Percentiles rank a stretch among this genome's conserved stretches.
Evolutionary conservation across 371 early-diverging fungal genomes (phyloP).

Genomic region (Mortierella sp.): DNA sequence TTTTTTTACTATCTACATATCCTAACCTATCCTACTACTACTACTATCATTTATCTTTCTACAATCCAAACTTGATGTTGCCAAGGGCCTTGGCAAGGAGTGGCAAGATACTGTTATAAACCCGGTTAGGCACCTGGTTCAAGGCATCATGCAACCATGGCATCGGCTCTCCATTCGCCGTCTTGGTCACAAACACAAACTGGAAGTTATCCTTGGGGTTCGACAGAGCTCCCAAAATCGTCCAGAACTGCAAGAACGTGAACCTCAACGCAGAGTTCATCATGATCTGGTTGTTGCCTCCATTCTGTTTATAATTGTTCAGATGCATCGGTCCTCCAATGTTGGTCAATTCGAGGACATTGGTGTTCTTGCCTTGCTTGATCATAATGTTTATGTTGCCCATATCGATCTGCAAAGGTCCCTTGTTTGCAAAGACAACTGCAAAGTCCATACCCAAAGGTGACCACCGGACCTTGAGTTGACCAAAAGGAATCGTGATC

Average conservation of each 20-base stretch:
- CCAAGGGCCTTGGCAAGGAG: constrained; percentile 54
- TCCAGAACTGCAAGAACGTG: neutral
- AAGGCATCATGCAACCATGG: constrained; percentile 53
- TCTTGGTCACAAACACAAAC: neutral
- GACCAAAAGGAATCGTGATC: neutral
- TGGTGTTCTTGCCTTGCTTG: neutral
- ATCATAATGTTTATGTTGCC: neutral
- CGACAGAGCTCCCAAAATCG: neutral
- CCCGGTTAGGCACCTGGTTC: neutral
- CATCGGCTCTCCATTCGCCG: neutral
- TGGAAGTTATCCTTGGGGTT: neutral
- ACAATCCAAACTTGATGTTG: constrained; percentile 20
- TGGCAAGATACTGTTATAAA: constrained; percentile 6
- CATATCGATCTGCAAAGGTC: constrained; percentile 4
- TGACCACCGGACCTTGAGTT: neutral
- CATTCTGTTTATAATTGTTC: constrained; percentile 1
- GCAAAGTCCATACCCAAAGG: constrained; percentile 1
- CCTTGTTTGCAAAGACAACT: neutral
- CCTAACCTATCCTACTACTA: too few species aligned
- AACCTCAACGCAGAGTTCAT: neutral
- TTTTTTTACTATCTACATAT: too few species aligned
- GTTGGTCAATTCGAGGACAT: neutral
- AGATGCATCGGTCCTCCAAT: neutral
- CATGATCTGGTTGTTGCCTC: constrained; percentile 7
- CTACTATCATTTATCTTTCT: too few species aligned